Evolutionary conservation across 495 filamentous ascomycete species (phyloP).

Genomic region (Mycothermus thermophilus): DNA sequence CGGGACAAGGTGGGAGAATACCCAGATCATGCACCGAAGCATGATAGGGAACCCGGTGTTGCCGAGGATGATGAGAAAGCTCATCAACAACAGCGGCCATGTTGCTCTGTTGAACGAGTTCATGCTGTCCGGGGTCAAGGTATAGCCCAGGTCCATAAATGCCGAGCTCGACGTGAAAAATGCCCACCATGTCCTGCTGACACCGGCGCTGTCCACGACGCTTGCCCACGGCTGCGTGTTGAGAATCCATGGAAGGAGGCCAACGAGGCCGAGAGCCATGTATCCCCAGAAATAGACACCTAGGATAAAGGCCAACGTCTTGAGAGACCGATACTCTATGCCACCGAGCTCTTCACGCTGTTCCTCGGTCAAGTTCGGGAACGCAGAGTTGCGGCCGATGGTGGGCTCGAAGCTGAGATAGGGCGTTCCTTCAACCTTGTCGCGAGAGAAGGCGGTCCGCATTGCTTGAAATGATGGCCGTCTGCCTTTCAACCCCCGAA

Average conservation of each 20-base stretch:
- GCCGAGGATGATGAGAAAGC: constrained; percentile 76
- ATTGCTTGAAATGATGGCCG: constrained; percentile 18
- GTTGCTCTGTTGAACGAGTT: constrained; percentile 64
- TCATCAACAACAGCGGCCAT: constrained; percentile 59
- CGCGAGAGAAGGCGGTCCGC: constrained; percentile 25
- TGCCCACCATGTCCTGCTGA: constrained; percentile 73
- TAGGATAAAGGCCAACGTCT: constrained; percentile 66
- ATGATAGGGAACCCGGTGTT: constrained; percentile 93
- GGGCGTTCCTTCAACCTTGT: constrained; percentile 46
- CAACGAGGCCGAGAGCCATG: constrained; percentile 56
- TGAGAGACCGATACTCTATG: constrained; percentile 85
- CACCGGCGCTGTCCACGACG: constrained; percentile 45
- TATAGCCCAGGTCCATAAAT: constrained; percentile 82
- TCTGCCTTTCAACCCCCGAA: constrained; percentile 6
- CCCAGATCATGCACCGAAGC: constrained; percentile 82
- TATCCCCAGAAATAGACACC: constrained; percentile 65
- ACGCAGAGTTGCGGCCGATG: constrained; percentile 79
- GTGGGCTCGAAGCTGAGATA: constrained; percentile 94
- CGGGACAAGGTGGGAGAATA: constrained; percentile 44
- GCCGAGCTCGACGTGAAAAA: constrained; percentile 74
- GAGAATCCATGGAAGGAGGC: constrained; percentile 69
- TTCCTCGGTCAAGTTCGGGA: constrained; percentile 73
- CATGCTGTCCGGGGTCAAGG: constrained; percentile 87
- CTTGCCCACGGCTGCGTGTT: constrained; percentile 39
- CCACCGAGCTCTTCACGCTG: constrained; percentile 88